Percentiles rank a stretch among this genome's conserved stretches.
Evolutionary conservation across 805 yeast species (phyloP).

Genomic region (Yamadazyma tumulicola): DNA sequence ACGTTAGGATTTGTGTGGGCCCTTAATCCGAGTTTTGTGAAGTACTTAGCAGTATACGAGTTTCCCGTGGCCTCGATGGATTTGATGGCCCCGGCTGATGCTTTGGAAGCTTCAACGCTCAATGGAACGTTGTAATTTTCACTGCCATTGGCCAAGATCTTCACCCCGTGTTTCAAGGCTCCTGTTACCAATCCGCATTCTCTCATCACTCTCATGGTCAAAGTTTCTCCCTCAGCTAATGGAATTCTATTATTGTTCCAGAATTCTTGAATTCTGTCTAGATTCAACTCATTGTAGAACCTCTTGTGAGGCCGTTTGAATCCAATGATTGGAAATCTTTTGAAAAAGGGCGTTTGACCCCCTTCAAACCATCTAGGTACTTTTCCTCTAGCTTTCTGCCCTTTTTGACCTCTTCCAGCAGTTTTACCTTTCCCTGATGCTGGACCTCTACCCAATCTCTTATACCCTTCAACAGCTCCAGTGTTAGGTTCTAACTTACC

Average conservation of each 20-base stretch:
- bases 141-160: constrained; percentile 67
- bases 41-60: constrained; percentile 67
- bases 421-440: constrained; percentile 92
- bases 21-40: constrained; percentile 56
- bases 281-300: constrained; percentile 56
- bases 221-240: constrained; percentile 54
- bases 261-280: constrained; percentile 68
- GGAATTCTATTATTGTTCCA: constrained; percentile 63
- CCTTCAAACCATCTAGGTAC: constrained; percentile 96
- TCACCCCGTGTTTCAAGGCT: constrained; percentile 72
- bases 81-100: constrained; percentile 69
- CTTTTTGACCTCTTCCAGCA: constrained; percentile 96
- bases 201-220: constrained; percentile 75
- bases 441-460: constrained; percentile 94
- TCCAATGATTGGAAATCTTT: constrained; percentile 84
- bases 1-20: constrained; percentile 76
- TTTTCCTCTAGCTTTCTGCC: constrained; percentile 93
- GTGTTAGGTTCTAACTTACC: constrained; percentile 56
- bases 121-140: constrained; percentile 53
- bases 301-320: constrained; percentile 63
- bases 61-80: constrained; percentile 74
- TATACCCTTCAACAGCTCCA: constrained; percentile 57
- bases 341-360: constrained; percentile 93
- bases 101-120: constrained; percentile 78
- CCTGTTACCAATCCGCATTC: constrained; percentile 73